Evolutionary conservation across 2,329 filamentous ascomycete genomes (phyloP).

Genomic region (Hypomyces rosellus): DNA sequence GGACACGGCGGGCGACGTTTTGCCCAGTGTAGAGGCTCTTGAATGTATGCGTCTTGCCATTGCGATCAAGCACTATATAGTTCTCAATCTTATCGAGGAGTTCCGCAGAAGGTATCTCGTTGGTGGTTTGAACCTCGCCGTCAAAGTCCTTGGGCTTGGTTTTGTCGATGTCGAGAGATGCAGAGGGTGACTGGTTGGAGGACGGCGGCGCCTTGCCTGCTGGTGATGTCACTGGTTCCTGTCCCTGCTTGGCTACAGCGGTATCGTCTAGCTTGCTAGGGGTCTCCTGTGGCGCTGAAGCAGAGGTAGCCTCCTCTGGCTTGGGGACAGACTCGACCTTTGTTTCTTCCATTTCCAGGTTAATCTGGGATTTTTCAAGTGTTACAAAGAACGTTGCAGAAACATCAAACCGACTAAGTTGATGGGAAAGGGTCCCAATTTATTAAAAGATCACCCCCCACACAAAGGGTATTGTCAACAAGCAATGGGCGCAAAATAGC

Average conservation of each 20-base stretch:
- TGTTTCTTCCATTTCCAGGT: constrained; percentile 1
- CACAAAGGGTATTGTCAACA: neutral
- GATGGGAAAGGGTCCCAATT: too few species aligned
- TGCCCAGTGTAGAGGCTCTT: constrained; percentile 54
- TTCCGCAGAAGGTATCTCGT: constrained; percentile 46
- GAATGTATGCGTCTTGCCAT: constrained; percentile 56
- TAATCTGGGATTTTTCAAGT: neutral
- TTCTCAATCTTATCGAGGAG: constrained; percentile 46
- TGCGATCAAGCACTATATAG: constrained; percentile 53
- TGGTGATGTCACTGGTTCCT: neutral
- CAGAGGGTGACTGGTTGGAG: constrained; percentile 14
- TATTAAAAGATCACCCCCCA: too few species aligned
- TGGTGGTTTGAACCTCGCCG: constrained; percentile 48
- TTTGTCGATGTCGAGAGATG: constrained; percentile 30
- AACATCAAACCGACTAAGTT: too few species aligned
- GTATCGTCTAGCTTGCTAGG: neutral
- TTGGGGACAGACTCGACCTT: neutral
- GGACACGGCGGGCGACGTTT: constrained; percentile 49
- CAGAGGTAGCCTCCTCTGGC: neutral
- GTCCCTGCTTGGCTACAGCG: neutral
- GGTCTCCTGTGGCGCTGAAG: neutral
- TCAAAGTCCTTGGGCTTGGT: constrained; percentile 46
- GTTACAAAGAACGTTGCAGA: too few species aligned
- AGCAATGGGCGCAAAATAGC: neutral
- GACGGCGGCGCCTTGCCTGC: neutral